Base-by-base conservation (phyloP, 768 basidiomycete genomes). In the Suillus subluteus region DNA sequence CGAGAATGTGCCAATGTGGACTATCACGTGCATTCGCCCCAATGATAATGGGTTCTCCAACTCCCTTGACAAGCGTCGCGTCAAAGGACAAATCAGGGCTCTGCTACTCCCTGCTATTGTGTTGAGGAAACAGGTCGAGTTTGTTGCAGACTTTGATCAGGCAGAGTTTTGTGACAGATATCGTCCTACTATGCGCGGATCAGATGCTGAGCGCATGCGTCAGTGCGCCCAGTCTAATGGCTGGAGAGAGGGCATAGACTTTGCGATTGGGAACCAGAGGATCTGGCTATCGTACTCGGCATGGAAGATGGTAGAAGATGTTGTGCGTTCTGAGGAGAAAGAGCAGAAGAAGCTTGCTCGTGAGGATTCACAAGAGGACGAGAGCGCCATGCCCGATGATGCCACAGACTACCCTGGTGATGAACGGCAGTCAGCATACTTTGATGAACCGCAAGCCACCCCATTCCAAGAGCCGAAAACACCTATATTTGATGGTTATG, bases 11-110 rank as follows among this genome's bases (percentile, higher is more conserved):
- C 79, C 76, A 12, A 73, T 83, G 37, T 89, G 88, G 88, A 85
- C 83, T 6, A 81, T 89, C 43, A 78, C 81, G 7, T 89, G 88
- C 70, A 84, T 89, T 63, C 85, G 87, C 48, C 88, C 88, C 7
- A 89, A 89, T 74, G 88, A 89, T 70, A 87, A 86, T 15, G 84
- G 86, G 6, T 85, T 86, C 18, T 82, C 87, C 11, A 88, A 87
- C 68, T 87, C 87, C 26, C 84, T 89, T 69, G 88, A 89, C 75
- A 87, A 86, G 74, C 84, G 86, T 9, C 79, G 86, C 32, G 86
- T 89, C 66, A 88, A 87, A 73, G 74, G 79, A 3, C 88, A 89
- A 68, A 82, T 89, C 21, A 81, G 80, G 52, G 79, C 83, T 15
- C 79, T 88, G 26, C 82, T 86, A 40, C 78, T 89, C 21, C 82